A percentile compares a stretch with the other conserved stretches of the same genome.
Evolutionary conservation across 495 filamentous ascomycete genomes (phyloP).

Genomic region (Trichoderma gamsii): DNA sequence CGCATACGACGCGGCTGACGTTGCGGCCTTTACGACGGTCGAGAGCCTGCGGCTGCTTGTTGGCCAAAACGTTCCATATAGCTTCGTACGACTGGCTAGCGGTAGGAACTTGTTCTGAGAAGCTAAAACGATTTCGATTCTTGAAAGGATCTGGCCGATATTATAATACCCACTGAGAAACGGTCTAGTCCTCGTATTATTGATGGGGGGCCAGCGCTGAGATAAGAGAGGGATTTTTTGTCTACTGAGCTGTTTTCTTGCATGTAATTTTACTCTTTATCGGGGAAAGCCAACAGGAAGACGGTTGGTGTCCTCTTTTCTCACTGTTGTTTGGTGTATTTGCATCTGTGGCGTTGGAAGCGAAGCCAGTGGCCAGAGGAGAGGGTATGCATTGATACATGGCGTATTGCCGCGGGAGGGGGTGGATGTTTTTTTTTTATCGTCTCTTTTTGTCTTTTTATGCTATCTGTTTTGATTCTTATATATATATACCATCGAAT

Average conservation of each 20-base stretch:
- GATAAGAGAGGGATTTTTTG: background rate
- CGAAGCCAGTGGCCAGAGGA: background rate
- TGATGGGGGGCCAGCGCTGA: background rate
- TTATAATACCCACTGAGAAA: background rate
- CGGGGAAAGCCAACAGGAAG: background rate
- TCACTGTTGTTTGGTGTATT: background rate
- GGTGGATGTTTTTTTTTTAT: background rate
- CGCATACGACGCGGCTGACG: constrained; percentile 70
- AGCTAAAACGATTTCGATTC: constrained; percentile 4
- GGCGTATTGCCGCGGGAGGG: background rate
- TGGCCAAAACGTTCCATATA: constrained; percentile 79
- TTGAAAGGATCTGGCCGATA: background rate
- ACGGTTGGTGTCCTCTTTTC: background rate
- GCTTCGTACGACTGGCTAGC: constrained; percentile 74
- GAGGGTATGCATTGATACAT: background rate
- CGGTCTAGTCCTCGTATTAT: background rate
- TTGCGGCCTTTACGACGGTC: constrained; percentile 74
- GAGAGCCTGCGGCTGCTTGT: constrained; percentile 71
- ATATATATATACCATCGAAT: background rate
- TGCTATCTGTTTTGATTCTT: background rate
- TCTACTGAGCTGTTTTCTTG: background rate
- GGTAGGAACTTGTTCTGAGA: constrained; percentile 61
- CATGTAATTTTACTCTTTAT: background rate
- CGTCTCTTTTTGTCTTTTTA: background rate
- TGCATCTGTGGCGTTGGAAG: constrained; percentile 9